Evolutionary conservation across 2,329 filamentous ascomycete genomes (phyloP), one percentile per base, ranked within the genome.

Genomic region (Geosmithia flava): DNA sequence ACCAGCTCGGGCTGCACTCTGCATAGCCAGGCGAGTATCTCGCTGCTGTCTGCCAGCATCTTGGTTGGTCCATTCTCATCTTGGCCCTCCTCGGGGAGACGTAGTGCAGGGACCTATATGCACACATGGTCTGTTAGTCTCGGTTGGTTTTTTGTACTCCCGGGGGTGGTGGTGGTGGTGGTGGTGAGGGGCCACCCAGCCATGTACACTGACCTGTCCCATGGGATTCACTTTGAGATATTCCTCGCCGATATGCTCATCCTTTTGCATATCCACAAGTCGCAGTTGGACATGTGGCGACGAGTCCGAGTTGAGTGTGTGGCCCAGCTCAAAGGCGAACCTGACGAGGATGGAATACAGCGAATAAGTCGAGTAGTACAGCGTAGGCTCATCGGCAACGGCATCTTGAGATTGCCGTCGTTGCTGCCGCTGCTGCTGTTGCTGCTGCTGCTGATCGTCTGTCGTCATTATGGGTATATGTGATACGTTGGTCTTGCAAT

Each of bases 311-410:
- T 57, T 58, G 17, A 60, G 44, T 20, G 40, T 48, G 45, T 51
- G 48, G 4, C 57, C 59, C 10, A 62, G 50, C 16, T 54, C 55
- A 20, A 62, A 53, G 20, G 52, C 56, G 49, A 61, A 60, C 16
- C 57, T 57, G n/a, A 55, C 55, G 54, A 61, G 58, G 17, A 62
- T 53, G 8, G 60, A 62, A 47, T 63, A 61, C 13, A 61, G 49
- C 2, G 58, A 62, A 48, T 58, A 61, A 5, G 57, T 55, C 17
- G 55, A 63, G 49, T 57, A 59, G 46, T 61, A 55, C 47, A 63
- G 53, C 30, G 55, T 60, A 37, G 15, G 27, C 15, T 13, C 6
- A 42, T 42, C n/a, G 7, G 44, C 44, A 46, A 39, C 43, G 23
- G 46, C 43, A 29, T 23, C 16, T 41, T 20, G 27, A n/a, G 13